These are phyloP conservation scores for Debaryomyces subglobosus DNA, from an alignment of 1,139 yeast genomes.

Conservation along the genomic window DNA sequence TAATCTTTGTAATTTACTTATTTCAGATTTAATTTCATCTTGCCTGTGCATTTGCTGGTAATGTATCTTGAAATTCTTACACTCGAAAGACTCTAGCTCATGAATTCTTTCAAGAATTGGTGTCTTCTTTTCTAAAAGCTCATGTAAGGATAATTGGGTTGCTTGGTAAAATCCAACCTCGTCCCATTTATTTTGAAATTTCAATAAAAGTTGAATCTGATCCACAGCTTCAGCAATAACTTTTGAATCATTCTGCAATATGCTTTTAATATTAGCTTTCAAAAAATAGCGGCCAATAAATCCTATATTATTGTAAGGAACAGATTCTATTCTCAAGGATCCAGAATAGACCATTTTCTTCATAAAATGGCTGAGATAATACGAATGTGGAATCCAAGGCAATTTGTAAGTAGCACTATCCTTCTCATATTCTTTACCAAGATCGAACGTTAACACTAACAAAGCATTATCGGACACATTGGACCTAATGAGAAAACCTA, in stretches of 20 bases:
- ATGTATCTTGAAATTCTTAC: slow-evolving; percentile 51
- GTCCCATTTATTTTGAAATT: slow-evolving; percentile 47
- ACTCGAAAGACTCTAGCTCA: slow-evolving; percentile 28
- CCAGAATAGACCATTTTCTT: slow-evolving; percentile 35
- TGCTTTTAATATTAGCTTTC: slow-evolving; percentile 41
- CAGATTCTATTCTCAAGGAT: slow-evolving; percentile 41
- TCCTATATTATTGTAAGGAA: slow-evolving; percentile 52
- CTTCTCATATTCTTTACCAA: slow-evolving; percentile 42
- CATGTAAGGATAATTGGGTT: slow-evolving; percentile 57
- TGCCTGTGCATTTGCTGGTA: slow-evolving; percentile 52
- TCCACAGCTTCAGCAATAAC: slow-evolving; percentile 45
- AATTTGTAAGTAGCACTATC: slow-evolving; percentile 32
- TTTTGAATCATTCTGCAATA: slow-evolving; percentile 46
- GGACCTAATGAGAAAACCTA: slow-evolving; percentile 59
- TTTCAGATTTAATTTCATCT: slow-evolving; percentile 49
- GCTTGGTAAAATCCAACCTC: slow-evolving; percentile 48
- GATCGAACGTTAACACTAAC: slow-evolving; percentile 47
- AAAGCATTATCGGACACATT: slow-evolving; percentile 32
- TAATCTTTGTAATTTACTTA: slow-evolving; percentile 58
- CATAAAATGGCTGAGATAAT: slow-evolving; percentile 31
- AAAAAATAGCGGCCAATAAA: slow-evolving; percentile 51
- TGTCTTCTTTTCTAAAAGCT: slow-evolving; percentile 49
- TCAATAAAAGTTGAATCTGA: slow-evolving; percentile 43
- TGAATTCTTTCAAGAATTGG: slow-evolving; percentile 40
- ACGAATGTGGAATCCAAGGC: slow-evolving; percentile 54